Base-by-base conservation (phyloP, 306 rosid genomes). In the Rubus parviflorus region DNA sequence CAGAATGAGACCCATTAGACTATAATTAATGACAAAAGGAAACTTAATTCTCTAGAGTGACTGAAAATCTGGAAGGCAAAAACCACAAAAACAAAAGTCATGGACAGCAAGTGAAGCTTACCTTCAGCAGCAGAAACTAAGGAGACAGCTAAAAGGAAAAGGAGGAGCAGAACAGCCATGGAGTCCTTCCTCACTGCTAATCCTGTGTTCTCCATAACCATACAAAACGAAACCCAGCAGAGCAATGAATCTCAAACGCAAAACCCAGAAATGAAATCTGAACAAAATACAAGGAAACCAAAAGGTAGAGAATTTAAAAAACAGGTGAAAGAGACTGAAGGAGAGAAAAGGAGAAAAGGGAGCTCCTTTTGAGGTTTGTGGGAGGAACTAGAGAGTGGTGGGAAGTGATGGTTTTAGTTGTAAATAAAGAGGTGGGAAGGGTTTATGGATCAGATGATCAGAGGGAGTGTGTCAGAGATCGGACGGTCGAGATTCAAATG, bases 121-220 rank as follows among this genome's bases (percentile, higher is more conserved):
- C 96, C 88, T 74, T 77, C 82, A 73, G 79, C 85, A 56, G 91
- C 90, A 79, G 90, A 87, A 81, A 84, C 85, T 47, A 68, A 76
- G 38, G 91, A 87, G 63, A 80, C 68, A 0, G 88, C 81, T 9
- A 86, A 70, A 13, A 93, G 74, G 68, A 87, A 70, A 41, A 83
- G 46, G 37, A 88, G 83, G 0, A 89, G 81, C 67, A 90, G 67
- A 42, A 42, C 12, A 73, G 89, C 91, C 93, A 93, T 92, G 54
- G 37, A 68, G 58, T 30, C 57, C 70, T 38, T 78, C 72, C 73
- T 72, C 52, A 53, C 67, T 16, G 16, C 53, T 19, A 62, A 79
- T 46, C 23, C 68, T 58, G 58, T 58, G 41, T 46, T 58, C 47
- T 51, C 77, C 79, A 81, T 72, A 79, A 66, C 70, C 65, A 72